phyloP scores from a whole-genome alignment of 352 stramenopile species.

The Phytophthora boehmeriae region DNA sequence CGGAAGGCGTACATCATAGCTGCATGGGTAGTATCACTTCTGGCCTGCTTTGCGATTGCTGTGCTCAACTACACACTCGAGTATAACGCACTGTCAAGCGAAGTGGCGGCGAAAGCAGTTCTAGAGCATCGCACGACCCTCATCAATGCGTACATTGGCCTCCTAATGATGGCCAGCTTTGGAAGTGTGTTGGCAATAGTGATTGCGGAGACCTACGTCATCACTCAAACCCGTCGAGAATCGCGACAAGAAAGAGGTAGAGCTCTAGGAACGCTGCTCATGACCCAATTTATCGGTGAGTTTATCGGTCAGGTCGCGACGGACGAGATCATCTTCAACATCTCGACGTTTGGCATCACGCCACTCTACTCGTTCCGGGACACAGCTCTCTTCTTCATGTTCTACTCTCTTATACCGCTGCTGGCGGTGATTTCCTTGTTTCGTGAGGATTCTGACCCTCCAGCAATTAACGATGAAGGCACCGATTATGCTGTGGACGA shows the following conservation, averaged over 20 bases:
- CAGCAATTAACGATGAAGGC: conserved; percentile 29
- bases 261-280: conserved; percentile 49
- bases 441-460: conserved; percentile 37
- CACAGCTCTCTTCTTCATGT: conserved; percentile 60
- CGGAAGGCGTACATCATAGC: conserved; percentile 64
- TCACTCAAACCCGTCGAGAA: conserved; percentile 65
- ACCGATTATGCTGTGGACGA: conserved; percentile 13
- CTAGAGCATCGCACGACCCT: conserved; percentile 26
- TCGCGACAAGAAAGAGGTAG: conserved; percentile 32
- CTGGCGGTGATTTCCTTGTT: conserved; percentile 43
- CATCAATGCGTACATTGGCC: conserved; percentile 46
- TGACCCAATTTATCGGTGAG: conserved; percentile 59
- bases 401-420: conserved; percentile 50
- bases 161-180: conserved; percentile 59
- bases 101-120: conserved; percentile 22
- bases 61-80: conserved; percentile 63
- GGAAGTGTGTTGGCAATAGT: conserved; percentile 54
- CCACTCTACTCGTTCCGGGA: conserved; percentile 52
- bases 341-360: conserved; percentile 45
- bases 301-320: conserved; percentile 51
- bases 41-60: conserved; percentile 56
- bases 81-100: conserved; percentile 35
- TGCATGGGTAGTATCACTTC: conserved; percentile 47
- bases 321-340: conserved; percentile 57
- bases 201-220: conserved; percentile 59